phyloP scores from a whole-genome alignment of 2,329 filamentous ascomycete species.

The Botrytis cinerea region DNA sequence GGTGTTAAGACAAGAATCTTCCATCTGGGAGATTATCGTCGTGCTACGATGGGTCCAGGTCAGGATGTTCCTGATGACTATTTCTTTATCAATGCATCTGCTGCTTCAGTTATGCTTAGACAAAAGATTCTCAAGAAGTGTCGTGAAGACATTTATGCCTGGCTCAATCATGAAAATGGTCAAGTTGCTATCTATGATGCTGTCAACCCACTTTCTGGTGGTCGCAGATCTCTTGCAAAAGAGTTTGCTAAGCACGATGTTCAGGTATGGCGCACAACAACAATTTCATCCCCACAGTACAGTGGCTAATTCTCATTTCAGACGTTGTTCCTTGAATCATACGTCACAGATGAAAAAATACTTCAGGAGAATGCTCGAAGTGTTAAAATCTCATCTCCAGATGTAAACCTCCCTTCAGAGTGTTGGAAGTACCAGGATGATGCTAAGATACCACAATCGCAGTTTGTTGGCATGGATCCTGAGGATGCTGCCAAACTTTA shows the following conservation, averaged over 20 bases:
- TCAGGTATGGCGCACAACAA: slow-evolving; percentile 56
- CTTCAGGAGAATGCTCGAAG: slow-evolving; percentile 95
- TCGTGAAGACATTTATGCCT: slow-evolving; percentile 93
- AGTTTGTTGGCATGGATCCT: slow-evolving; percentile 89
- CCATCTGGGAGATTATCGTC: slow-evolving; percentile 92
- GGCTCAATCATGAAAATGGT: slow-evolving; percentile 94
- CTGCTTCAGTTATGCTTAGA: slow-evolving; percentile 85
- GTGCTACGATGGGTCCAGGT: slow-evolving; percentile 82
- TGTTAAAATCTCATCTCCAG: slow-evolving; percentile 96
- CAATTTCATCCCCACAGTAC: neutral
- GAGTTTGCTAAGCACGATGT: slow-evolving; percentile 98
- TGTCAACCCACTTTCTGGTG: slow-evolving; percentile 85
- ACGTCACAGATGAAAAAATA: slow-evolving; percentile 88
- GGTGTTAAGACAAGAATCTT: slow-evolving; percentile 98
- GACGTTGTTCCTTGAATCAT: slow-evolving; percentile 96
- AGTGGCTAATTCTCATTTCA: slow-evolving; percentile 44
- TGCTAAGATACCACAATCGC: slow-evolving; percentile 25
- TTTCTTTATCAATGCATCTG: slow-evolving; percentile 93
- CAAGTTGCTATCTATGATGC: slow-evolving; percentile 99
- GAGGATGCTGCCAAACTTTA: slow-evolving; percentile 93
- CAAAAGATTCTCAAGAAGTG: slow-evolving; percentile 99
- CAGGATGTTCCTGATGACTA: slow-evolving; percentile 93
- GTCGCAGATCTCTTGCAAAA: slow-evolving; percentile 81
- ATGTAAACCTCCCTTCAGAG: slow-evolving; percentile 56
- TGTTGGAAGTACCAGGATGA: slow-evolving; percentile 15